Conservation (phyloP, 225 moss, liverwort and hornwort genomes). For the Polytrichum formosum region DNA sequence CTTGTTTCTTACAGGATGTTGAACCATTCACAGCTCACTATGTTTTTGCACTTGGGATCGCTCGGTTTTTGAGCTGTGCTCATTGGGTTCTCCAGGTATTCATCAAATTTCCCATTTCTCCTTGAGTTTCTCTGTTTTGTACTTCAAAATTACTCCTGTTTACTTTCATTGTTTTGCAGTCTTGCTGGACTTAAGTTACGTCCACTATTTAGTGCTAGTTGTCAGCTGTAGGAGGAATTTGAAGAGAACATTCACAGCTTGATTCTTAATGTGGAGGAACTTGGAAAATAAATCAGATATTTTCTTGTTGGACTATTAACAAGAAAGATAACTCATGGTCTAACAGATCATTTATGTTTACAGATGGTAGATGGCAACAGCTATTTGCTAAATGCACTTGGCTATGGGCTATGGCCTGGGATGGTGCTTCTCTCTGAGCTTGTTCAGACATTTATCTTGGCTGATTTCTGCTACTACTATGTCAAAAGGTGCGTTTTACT, state of each 20-base stretch:
- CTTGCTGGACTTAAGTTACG: neutral
- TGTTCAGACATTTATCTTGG: slow-evolving; percentile 94
- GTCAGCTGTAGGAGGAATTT: too few relatives aligned
- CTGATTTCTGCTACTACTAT: slow-evolving; percentile 99
- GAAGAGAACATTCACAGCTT: too few relatives aligned
- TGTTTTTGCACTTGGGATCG: slow-evolving; percentile 93
- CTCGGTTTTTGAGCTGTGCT: slow-evolving; percentile 94
- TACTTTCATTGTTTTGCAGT: neutral
- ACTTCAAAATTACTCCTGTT: neutral
- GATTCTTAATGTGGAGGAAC: too few relatives aligned
- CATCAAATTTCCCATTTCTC: too few relatives aligned
- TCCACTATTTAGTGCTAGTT: too few relatives aligned
- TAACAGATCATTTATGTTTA: slow-evolving; percentile 5
- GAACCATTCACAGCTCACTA: slow-evolving; percentile 99
- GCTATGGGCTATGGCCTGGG: slow-evolving; percentile 87
- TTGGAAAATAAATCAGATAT: too few relatives aligned
- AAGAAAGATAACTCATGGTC: neutral
- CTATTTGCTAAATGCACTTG: slow-evolving; percentile 72
- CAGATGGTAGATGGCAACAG: slow-evolving; percentile 80
- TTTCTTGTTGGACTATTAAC: too few relatives aligned
- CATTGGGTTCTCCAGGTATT: slow-evolving; percentile 93
- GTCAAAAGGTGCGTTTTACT: slow-evolving; percentile 60
- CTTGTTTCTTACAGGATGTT: slow-evolving; percentile 62
- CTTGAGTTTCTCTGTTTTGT: too few relatives aligned
- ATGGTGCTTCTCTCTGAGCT: slow-evolving; percentile 93